Evolutionary conservation across 2,329 filamentous ascomycete genomes (phyloP).

Genomic region (Sporothrix globosa): DNA sequence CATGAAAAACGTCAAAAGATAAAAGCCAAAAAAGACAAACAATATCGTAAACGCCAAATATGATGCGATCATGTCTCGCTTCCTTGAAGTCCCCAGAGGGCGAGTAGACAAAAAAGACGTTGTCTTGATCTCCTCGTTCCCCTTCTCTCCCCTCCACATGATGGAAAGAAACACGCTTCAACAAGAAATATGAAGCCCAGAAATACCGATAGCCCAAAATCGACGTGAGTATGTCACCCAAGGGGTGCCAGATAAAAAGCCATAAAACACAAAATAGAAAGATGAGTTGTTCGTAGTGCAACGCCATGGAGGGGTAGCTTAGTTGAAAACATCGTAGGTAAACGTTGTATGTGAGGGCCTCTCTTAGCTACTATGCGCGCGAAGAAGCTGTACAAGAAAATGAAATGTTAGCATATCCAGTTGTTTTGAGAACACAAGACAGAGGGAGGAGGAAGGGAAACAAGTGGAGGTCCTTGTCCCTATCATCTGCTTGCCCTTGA

Average conservation of each 20-base stretch:
- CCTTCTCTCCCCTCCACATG: neutral
- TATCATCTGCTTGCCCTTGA: slow-evolving; percentile 47
- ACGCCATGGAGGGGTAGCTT: neutral
- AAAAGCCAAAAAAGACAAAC: neutral
- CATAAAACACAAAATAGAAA: neutral
- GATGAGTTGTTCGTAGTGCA: neutral
- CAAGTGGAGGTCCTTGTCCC: slow-evolving; percentile 18
- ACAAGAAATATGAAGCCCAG: neutral
- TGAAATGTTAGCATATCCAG: neutral
- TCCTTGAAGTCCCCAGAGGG: neutral
- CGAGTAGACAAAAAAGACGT: neutral
- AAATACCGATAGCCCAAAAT: neutral
- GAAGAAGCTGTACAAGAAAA: slow-evolving; percentile 31
- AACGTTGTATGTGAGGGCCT: too few relatives aligned
- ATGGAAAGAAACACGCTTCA: neutral
- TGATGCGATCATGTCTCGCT: slow-evolving; percentile 27
- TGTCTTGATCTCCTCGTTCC: neutral
- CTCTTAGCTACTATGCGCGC: slow-evolving; percentile 33
- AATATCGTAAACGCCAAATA: slow-evolving; percentile 28
- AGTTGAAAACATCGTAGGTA: neutral
- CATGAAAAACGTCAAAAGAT: slow-evolving; percentile 10
- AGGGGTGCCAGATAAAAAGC: neutral
- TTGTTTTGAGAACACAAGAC: neutral
- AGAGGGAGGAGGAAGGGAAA: slow-evolving; percentile 10
- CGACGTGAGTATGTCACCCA: neutral